Percentiles rank a stretch among this genome's conserved stretches.
Evolutionary conservation across 768 basidiomycete species (phyloP).

Genomic region (Steccherinum ochraceum): DNA sequence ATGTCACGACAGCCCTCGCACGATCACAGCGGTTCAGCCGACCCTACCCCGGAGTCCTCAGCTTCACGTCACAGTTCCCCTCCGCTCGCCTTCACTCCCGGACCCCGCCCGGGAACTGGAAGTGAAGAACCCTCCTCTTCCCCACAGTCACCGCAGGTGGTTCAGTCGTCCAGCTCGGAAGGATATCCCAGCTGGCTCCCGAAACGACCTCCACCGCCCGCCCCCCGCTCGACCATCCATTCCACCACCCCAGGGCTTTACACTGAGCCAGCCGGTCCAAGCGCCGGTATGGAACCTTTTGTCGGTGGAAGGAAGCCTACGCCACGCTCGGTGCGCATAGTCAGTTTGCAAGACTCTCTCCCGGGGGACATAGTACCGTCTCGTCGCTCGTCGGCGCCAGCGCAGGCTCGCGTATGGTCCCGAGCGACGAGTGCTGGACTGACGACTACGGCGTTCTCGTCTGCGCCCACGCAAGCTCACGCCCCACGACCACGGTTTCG

Average conservation of each 20-base stretch:
- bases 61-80: constrained; percentile 18
- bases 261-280: constrained; percentile 23
- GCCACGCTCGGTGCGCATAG: constrained; percentile 76
- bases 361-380: constrained; percentile 27
- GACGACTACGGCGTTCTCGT: constrained; percentile 39
- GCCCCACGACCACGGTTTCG: constrained; percentile 59
- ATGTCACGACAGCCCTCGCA: constrained; percentile 24
- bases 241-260: constrained; percentile 41
- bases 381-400: constrained; percentile 31
- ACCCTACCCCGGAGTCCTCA: constrained; percentile 21
- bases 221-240: constrained; percentile 65
- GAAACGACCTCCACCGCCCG: constrained; percentile 67
- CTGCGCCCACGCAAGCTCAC: constrained; percentile 19
- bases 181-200: constrained; percentile 87
- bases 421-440: constrained; percentile 43
- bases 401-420: constrained; percentile 50
- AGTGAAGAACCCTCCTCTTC: constrained; percentile 15
- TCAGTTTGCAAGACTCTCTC: constrained; percentile 54
- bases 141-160: constrained; percentile 18
- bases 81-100: constrained; percentile 6
- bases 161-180: constrained; percentile 35
- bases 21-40: constrained; percentile 15
- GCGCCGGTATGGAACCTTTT: constrained; percentile 20
- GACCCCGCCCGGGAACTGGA: constrained; percentile 1
- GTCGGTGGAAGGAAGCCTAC: constrained; percentile 70